Evolutionary conservation across 768 basidiomycete species (phyloP).

Genomic region (Neoboletus magnificus): DNA sequence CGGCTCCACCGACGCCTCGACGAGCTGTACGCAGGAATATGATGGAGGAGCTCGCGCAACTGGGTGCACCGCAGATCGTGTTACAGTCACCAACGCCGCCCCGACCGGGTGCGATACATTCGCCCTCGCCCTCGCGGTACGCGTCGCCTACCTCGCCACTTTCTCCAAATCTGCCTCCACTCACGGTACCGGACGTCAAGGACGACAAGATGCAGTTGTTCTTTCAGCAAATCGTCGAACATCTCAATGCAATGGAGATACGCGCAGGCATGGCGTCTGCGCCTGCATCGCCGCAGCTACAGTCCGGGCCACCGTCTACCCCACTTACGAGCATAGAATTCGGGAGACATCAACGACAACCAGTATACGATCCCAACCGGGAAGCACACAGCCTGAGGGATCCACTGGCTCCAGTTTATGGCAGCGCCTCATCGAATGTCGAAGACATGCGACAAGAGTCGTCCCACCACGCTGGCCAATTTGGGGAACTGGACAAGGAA

Average conservation of each 20-base stretch:
- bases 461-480: conserved; percentile 4
- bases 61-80: conserved; percentile 23
- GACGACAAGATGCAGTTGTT: conserved; percentile 79
- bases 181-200: conserved; percentile 66
- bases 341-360: conserved; percentile 12
- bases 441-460: conserved; percentile 1
- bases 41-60: conserved; percentile 15
- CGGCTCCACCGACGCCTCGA: conserved; percentile 60
- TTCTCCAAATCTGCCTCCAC: conserved; percentile 40
- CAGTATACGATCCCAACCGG: background rate
- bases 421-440: conserved; percentile 9
- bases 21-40: conserved; percentile 41
- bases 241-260: conserved; percentile 70
- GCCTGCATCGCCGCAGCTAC: conserved; percentile 17
- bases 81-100: conserved; percentile 28
- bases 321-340: conserved; percentile 20
- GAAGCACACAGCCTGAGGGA: conserved; percentile 31
- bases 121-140: conserved; percentile 25
- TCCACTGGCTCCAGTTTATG: conserved; percentile 28
- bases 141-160: conserved; percentile 29
- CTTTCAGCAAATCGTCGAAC: conserved; percentile 80
- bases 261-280: conserved; percentile 35
- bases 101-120: conserved; percentile 15
- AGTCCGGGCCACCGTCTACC: conserved; percentile 5
- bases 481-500: conserved; percentile 53